Percentiles rank a stretch among this genome's conserved stretches.
These are phyloP conservation scores for Musa beccarii DNA, from an alignment of 176 grass and related monocot genomes.

Conservation along the genomic window DNA sequence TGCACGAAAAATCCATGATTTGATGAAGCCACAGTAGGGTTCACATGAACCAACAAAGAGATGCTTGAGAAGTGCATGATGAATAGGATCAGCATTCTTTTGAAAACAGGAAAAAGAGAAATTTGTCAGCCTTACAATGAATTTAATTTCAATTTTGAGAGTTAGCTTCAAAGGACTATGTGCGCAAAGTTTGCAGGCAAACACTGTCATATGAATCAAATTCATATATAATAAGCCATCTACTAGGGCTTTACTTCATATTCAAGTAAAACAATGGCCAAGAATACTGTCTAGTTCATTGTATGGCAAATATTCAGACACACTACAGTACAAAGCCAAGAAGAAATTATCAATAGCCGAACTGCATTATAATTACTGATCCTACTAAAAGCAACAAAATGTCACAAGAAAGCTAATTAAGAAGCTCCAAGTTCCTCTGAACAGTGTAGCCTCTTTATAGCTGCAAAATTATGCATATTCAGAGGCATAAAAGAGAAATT, in stretches of 20 bases:
- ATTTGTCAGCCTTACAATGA: conserved; percentile 9
- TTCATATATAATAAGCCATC: neutral
- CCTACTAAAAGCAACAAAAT: no score
- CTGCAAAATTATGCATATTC: no score
- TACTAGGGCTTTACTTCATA: neutral
- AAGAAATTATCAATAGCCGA: no score
- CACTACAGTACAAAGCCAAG: no score
- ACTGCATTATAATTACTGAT: no score
- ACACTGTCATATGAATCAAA: neutral
- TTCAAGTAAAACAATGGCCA: neutral
- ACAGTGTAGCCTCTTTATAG: no score
- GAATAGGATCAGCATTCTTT: conserved; percentile 85
- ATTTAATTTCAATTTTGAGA: neutral
- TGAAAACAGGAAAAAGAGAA: conserved; percentile 28
- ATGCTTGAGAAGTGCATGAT: conserved; percentile 78
- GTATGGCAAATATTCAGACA: no score
- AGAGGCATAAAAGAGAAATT: no score
- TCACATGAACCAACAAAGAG: conserved; percentile 73
- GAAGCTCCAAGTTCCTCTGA: no score
- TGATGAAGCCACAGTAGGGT: conserved; percentile 85
- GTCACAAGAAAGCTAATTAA: no score
- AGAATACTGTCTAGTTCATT: no score
- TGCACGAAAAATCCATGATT: conserved; percentile 87
- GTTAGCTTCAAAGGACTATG: neutral
- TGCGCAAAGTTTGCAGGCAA: neutral